Evolutionary conservation across 768 basidiomycete species (phyloP), one percentile per base, ranked within the genome.

Genomic region (Sporobolomyces phaffii): DNA sequence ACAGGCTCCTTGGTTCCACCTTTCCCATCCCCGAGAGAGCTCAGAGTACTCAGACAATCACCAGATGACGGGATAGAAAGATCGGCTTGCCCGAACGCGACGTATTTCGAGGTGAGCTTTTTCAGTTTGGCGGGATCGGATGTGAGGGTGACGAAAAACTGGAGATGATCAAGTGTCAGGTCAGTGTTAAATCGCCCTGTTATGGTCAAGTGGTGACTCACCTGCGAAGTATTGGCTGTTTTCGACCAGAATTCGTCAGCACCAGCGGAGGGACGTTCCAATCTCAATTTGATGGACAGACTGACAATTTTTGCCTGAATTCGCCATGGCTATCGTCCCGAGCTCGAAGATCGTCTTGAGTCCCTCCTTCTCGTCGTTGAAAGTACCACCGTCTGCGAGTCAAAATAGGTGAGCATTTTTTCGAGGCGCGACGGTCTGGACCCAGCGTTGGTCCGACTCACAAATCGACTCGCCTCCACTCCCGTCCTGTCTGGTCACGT

Each of bases 251-350:
- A n/a, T n/a, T n/a, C n/a, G n/a, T n/a, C n/a, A n/a, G n/a, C n/a
- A n/a, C n/a, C n/a, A n/a, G n/a, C n/a, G n/a, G n/a, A n/a, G n/a
- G n/a, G n/a, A n/a, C n/a, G n/a, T n/a, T n/a, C n/a, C n/a, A n/a
- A n/a, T n/a, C n/a, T n/a, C n/a, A n/a, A n/a, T n/a, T n/a, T 24
- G 17, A 31, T 20, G 14, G 5, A 15, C 7, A 3, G n/a, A 49
- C 72, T 74, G 73, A 45, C 79, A 80, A 64, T 82, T 80, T 73
- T 82, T 80, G 28, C 81, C 81, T 33, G 81, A 80, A 73, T 82
- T 82, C 5, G 82, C 83, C 82, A 84, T 84, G 0, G 80, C 82
- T 26, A 85, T 75, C 2, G 81, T 80, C 0, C 83, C 82, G 44
- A 77, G 77, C 29, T 70, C 73, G 59, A 80, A 79, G 36, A 77